Conservation (phyloP, 345 rosid species). For the Passiflora organensis region DNA sequence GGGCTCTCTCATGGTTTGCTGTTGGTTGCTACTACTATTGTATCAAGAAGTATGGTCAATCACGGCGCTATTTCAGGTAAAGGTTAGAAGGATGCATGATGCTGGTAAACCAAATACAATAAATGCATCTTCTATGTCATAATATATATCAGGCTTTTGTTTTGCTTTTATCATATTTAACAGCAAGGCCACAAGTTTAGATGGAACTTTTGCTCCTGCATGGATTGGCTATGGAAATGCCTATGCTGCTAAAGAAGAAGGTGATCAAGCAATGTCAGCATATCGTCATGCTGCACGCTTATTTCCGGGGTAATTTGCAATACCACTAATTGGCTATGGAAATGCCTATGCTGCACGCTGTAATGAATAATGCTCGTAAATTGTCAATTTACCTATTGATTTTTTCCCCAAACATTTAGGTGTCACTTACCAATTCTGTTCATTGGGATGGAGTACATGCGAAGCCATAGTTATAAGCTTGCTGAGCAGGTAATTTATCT, state of each 20-base stretch:
- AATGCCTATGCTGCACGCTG: no score
- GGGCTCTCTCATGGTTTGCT: conserved; percentile 96
- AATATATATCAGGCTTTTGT: conserved; percentile 3
- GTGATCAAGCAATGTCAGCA: conserved; percentile 96
- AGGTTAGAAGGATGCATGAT: conserved; percentile 1
- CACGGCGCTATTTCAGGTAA: conserved; percentile 90
- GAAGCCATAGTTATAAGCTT: conserved; percentile 93
- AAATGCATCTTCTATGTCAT: background rate
- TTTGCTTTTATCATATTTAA: conserved; percentile 15
- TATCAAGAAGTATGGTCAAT: conserved; percentile 83
- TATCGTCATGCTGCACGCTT: conserved; percentile 91
- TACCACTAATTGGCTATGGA: background rate
- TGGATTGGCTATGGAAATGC: conserved; percentile 94
- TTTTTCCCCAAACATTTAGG: conserved; percentile 82
- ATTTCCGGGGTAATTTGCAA: conserved; percentile 78
- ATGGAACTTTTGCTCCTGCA: conserved; percentile 85
- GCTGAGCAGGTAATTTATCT: conserved; percentile 79
- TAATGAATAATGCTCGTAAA: conserved; percentile 30
- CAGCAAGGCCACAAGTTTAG: conserved; percentile 86
- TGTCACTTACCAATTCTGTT: conserved; percentile 94
- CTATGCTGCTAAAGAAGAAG: conserved; percentile 85
- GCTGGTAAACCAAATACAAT: background rate
- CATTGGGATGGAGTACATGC: conserved; percentile 99
- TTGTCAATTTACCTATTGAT: conserved; percentile 63
- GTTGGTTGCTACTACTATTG: conserved; percentile 59